Base-by-base conservation (phyloP, 345 rosid genomes). In the Brassica rapa region DNA sequence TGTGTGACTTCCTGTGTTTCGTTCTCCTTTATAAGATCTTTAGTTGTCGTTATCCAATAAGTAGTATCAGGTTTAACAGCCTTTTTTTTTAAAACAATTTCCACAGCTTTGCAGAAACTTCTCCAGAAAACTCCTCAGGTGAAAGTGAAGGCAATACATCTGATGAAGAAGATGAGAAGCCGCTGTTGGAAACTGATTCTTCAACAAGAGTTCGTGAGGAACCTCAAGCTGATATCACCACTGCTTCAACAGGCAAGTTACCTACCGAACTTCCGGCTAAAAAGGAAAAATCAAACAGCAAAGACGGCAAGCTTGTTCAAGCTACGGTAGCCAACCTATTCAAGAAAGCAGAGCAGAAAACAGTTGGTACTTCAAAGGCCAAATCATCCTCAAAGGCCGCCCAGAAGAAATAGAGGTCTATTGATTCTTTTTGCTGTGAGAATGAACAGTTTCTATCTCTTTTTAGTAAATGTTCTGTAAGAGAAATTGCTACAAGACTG, bases 261-360 rank as follows among this genome's bases (percentile, higher is more conserved):
- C 51, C 35, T 29, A 57, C 73, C 0, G 33, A 75, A 4, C 70
- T 85, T 10, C 78, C 86, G 0, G 80, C 61, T 49, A 77, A 72
- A 57, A 85, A 81, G 77, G 85, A 85, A 74, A 77, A 75, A 49
- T 70, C 77, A 10, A 14, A 19, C 24, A 33, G 61, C 71, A 83
- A 68, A 70, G 86, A 70, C 37, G 76, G 85, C 81, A 84, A 90
- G 66, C 90, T 94, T 55, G 90, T 92, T 80, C 97, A 94, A 85
- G 74, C 94, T 21, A 88, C 93, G 2, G 85, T 94, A 77, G 81
- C 95, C 59, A 86, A 92, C 37, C 71, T 94, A 64, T 91, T 92
- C 81, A 91, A 88, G 79, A 94, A 86, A 81, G 92, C 78, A 46
- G 93, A 84, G 66, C 72, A 88, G 74, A 90, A 88, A 80, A 69